These are phyloP conservation scores for Globisporangium nodosum DNA, from an alignment of 352 stramenopile genomes.

Conservation along the genomic window DNA sequence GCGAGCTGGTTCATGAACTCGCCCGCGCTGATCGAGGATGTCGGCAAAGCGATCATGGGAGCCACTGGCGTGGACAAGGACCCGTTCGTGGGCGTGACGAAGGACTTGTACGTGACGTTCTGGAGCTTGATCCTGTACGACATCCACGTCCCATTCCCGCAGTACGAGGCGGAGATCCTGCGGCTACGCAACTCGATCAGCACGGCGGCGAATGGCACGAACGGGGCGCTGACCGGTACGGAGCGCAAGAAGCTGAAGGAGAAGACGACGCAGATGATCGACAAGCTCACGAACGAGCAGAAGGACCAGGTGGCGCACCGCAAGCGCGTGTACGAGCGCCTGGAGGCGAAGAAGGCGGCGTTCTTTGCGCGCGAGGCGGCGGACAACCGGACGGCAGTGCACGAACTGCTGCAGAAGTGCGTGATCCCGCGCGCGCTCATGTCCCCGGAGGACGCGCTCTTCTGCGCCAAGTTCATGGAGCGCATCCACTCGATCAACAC, in stretches of 20 bases:
- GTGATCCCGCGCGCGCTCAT: constrained; percentile 73
- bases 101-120: constrained; percentile 79
- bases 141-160: constrained; percentile 78
- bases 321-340: constrained; percentile 74
- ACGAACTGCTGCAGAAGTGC: constrained; percentile 75
- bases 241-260: constrained; percentile 83
- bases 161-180: constrained; percentile 82
- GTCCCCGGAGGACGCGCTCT: constrained; percentile 81
- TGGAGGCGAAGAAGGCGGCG: constrained; percentile 61
- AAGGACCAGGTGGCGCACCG: constrained; percentile 83
- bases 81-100: constrained; percentile 63
- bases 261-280: constrained; percentile 69
- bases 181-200: constrained; percentile 58
- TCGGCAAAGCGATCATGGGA: constrained; percentile 30
- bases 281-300: constrained; percentile 79
- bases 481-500: constrained; percentile 68
- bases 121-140: constrained; percentile 86
- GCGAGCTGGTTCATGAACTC: constrained; percentile 68
- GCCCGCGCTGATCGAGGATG: constrained; percentile 47
- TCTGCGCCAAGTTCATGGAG: constrained; percentile 83
- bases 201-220: constrained; percentile 16
- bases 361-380: constrained; percentile 49
- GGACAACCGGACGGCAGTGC: constrained; percentile 44
- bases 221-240: constrained; percentile 23
- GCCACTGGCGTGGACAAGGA: constrained; percentile 14